Base-by-base conservation (phyloP, 164 flowering plant genomes). In the Nymphaea colorata region DNA sequence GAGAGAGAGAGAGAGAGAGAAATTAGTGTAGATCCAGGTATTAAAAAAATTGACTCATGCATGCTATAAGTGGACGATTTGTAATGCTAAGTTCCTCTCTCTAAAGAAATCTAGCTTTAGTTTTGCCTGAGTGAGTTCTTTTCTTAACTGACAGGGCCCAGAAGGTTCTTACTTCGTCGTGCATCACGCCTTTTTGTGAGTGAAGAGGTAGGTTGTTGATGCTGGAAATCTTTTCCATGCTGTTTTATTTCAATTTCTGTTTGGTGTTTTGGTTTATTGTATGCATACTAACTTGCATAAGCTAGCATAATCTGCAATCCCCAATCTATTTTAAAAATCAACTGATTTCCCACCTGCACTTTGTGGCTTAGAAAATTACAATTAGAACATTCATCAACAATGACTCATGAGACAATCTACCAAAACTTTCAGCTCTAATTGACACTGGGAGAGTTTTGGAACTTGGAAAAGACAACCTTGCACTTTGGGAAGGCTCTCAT, bases 91-190 rank as follows among this genome's bases (percentile, higher is more conserved):
- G 36, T 25, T 25, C 55, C 7, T 47, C 3, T 47, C 3, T 2
- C 55, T 47, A 6, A 14, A 14, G 12, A 4, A 14, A 47, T 14
- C 3, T 6, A 4, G 12, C 12, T 47, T 47, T 47, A 6, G 55
- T 7, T 47, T 47, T 6, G 0, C 11, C 55, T 47, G 55, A 47
- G 55, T 0, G 7, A 6, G 7, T 14, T 14, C 55, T 47, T 4
- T 47, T 2, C 55, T 2, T 47, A 25, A 47, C 12, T 47, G 55
- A 81, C 84, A 89, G 96, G 81, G 76, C 85, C 96, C 14, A 84
- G 98, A 73, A 80, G 83, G 41, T 79, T 84, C 79, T 70, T 93
- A 77, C 84, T 84, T 72, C 78, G 82, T 77, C 80, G 64, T 8
- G 73, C 83, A 53, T 66, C 76, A 72, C 85, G 84, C 44, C 69